Base-by-base conservation (phyloP, 352 stramenopile species). In the Phytophthora megakarya region DNA sequence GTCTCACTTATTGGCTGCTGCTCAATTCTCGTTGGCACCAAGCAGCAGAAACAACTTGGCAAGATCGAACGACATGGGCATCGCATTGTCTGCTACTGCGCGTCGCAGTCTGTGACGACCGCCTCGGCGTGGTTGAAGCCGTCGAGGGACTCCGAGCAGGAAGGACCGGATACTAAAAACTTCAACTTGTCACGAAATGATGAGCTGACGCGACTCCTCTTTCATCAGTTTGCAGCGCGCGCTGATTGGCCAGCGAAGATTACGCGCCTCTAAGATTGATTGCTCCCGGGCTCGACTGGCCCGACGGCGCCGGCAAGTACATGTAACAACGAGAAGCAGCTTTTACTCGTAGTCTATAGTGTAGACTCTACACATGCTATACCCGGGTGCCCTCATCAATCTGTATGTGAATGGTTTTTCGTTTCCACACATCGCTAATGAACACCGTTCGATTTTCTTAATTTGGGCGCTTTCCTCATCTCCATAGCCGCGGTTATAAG, bases 111-210 rank as follows among this genome's bases (percentile, higher is more conserved):
- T 38, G 5, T 12, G 37, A 43, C 10, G 37, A 13, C 37, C 3
- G 18, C 39, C n/a, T 21, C 18, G 19, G 22, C 26, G 54, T 62
- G 55, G 55, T 54, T 63, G 43, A 63, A 63, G 35, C 10, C 32
- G 22, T 22, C 50, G 32, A 55, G 48, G 48, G 26, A 39, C 15
- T 50, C 37, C 19, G 25, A 21, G 16, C 8, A 30, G 8, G 12
- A 11, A 26, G 26, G 25, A 46, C 54, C 55, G 55, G 45, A 55
- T 64, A 47, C 19, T 16, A 26, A 48, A 40, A 49, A 68, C 60
- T 63, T 57, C 60, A 68, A 62, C 43, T 4, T 56, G 56, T 67
- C 42, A 50, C 48, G 21, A 35, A 7, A 47, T 40, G 44, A 67
- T 67, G 50, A 61, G 49, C 59, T 67, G 59, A 67, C 49, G 25